Percentiles rank a stretch among this genome's conserved stretches.
Conservation (phyloP, 2,329 filamentous ascomycete genomes). For the Stagonosporopsis cucurbitacearum region DNA sequence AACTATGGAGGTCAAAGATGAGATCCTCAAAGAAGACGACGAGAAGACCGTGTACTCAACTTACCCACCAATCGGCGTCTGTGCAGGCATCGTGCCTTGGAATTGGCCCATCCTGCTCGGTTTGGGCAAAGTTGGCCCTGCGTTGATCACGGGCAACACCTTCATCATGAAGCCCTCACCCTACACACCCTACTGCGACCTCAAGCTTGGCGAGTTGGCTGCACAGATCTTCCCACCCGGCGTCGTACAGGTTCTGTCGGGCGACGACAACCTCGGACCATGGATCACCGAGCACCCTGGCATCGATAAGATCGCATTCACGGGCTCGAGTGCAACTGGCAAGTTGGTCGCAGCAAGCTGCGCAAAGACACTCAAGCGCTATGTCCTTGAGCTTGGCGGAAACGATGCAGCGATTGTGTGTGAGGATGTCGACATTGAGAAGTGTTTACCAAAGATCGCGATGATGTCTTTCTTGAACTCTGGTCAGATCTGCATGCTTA, state of each 20-base stretch:
- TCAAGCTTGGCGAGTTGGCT: conserved; percentile 66
- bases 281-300: conserved; percentile 64
- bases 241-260: conserved; percentile 65
- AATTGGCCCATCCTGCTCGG: conserved; percentile 50
- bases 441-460: conserved; percentile 45
- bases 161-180: conserved; percentile 64
- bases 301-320: conserved; percentile 69
- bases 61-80: conserved; percentile 55
- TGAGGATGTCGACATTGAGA: conserved; percentile 58
- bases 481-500: conserved; percentile 55
- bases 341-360: conserved; percentile 65
- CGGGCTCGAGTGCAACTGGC: conserved; percentile 65
- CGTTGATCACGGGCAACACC: conserved; percentile 62
- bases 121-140: conserved; percentile 63
- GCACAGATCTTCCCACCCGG: conserved; percentile 66
- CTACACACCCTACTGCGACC: conserved; percentile 63
- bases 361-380: conserved; percentile 63
- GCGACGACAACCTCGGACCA: conserved; percentile 66
- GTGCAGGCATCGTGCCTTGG: conserved; percentile 50
- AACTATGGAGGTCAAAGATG: conserved; percentile 43
- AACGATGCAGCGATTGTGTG: conserved; percentile 67
- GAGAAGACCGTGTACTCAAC: conserved; percentile 53
- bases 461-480: conserved; percentile 61
- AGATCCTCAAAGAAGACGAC: conserved; percentile 48
- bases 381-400: conserved; percentile 67